Evolutionary conservation across 108 stramenopile genomes (phyloP), one percentile per base, ranked within the genome.

Genomic region (Stephanodiscus minutulus): DNA sequence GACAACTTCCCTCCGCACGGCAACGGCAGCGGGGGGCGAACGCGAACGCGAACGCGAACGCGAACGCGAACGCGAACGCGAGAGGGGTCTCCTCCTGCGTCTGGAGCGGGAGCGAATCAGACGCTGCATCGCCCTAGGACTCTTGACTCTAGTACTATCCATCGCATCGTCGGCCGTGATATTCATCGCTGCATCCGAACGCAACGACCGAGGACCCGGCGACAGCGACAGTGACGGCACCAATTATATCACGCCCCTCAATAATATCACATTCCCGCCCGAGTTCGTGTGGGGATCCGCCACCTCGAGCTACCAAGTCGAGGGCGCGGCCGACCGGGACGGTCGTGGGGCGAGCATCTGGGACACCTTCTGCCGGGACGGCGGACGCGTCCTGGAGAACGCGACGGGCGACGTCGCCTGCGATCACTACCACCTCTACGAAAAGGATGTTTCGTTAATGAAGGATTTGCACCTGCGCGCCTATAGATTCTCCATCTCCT

Each of bases 401-500:
- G 70, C 73, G 10, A 86, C 61, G 9, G 97, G 93, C 5, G 85
- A 93, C 52, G 81, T 96, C 3, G 92, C 96, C 0, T 88, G 85
- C 79, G 96, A 98, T 77, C 92, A 92, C 54, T 98, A 96, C 68
- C 93, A 98, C 81, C 79, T 69, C 27, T 85, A 89, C 73, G 69
- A 83, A 39, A 79, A 95, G 61, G 97, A 98, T 68, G 81, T 97
- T 18, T 61, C 84, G 46, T 50, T 97, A 46, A 89, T 96, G 86
- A 80, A 88, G 66, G 37, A 8, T 31, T 41, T 97, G 61, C 93
- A 95, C 15, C 25, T 98, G 27, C 86, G 92, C 62, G 86, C 94
- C 27, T 98, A 97, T 76, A 86, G 98, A 2, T 92, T 98, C 57
- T 93, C 92, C 13, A 91, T 98, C 50, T 81, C 95, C 13, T 97